These are phyloP conservation scores for Centella asiatica DNA, from an alignment of 129 eudicot genomes.

Conservation along the genomic window DNA sequence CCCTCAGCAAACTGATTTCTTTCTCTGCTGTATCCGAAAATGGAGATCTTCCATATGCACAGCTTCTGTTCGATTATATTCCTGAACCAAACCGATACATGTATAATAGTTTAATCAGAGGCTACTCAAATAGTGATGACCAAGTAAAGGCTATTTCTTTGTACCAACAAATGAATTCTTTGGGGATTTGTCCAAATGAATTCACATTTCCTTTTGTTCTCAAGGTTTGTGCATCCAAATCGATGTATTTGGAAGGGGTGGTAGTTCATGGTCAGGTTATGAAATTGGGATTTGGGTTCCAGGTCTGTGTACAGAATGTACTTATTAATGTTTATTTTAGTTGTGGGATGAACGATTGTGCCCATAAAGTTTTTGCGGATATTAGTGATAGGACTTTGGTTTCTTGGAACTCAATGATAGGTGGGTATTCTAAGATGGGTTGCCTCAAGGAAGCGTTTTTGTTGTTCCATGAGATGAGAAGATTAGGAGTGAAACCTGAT, in stretches of 20 bases:
- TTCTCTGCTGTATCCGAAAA: constrained; percentile 1
- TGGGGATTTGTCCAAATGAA: constrained; percentile 25
- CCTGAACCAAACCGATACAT: constrained; percentile 26
- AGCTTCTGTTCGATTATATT: constrained; percentile 22
- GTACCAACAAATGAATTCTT: constrained; percentile 22
- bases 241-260: constrained; percentile 18
- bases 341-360: constrained; percentile 13
- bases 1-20: constrained; percentile 26
- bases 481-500: constrained; percentile 26
- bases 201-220: constrained; percentile 33
- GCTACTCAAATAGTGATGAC: constrained; percentile 11
- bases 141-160: constrained; percentile 22
- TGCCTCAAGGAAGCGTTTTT: constrained; percentile 14
- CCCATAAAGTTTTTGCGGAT: constrained; percentile 22
- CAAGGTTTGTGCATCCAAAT: constrained; percentile 27
- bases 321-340: constrained; percentile 22
- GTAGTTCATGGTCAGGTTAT: constrained; percentile 20
- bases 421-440: constrained; percentile 34
- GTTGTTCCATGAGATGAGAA: constrained; percentile 24
- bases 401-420: constrained; percentile 35
- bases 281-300: constrained; percentile 23
- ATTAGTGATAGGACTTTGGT: constrained; percentile 20
- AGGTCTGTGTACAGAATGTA: constrained; percentile 20
- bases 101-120: constrained; percentile 38
- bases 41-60: constrained; percentile 25